phyloP scores from a whole-genome alignment of 306 rosid species.

The Abrus precatorius region DNA sequence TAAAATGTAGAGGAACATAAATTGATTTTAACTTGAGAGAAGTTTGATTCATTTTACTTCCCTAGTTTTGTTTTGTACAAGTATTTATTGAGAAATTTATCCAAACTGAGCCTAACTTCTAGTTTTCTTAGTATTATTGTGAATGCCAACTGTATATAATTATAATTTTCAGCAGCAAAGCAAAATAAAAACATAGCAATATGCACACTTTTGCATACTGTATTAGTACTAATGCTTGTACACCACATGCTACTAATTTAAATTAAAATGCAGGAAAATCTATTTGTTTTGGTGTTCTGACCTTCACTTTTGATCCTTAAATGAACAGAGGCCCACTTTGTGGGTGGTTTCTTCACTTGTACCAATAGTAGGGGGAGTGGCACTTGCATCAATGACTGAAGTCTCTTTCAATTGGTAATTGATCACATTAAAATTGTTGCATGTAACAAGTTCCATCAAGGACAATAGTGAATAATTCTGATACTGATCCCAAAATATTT shows the following conservation, averaged over 20 bases:
- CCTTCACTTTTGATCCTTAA: constrained; percentile 50
- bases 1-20: too few species aligned
- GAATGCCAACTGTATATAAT: not conserved
- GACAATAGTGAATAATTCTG: constrained; percentile 27
- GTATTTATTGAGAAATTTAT: too few species aligned
- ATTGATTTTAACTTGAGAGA: too few species aligned
- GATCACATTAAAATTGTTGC: constrained; percentile 26
- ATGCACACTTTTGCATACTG: constrained; percentile 18
- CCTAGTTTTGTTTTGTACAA: too few species aligned
- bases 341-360: constrained; percentile 89
- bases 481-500: constrained; percentile 1
- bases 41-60: too few species aligned
- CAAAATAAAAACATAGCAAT: not conserved
- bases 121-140: not conserved
- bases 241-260: constrained; percentile 23
- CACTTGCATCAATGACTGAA: constrained; percentile 87
- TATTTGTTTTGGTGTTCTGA: constrained; percentile 45
- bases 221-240: not conserved
- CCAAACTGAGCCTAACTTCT: not conserved
- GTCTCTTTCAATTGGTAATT: constrained; percentile 90
- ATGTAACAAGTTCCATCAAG: constrained; percentile 28
- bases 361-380: constrained; percentile 97
- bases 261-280: constrained; percentile 18
- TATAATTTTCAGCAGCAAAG: not conserved
- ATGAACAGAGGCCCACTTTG: constrained; percentile 72